Base-by-base conservation (phyloP, 2,329 filamentous ascomycete species). In the Periconia sp. region DNA sequence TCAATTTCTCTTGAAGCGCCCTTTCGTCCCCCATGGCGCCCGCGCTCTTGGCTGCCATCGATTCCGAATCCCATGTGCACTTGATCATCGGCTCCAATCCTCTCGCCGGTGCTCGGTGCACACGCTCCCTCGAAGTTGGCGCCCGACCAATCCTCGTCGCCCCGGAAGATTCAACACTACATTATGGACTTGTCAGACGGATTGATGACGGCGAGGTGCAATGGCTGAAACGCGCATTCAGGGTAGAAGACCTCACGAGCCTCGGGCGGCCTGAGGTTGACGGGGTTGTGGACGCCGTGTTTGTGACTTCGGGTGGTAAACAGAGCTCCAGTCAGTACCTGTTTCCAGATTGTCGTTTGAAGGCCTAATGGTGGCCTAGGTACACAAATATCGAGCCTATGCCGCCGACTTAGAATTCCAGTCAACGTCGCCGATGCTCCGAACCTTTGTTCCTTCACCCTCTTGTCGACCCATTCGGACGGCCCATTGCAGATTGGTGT, bases 401-500 rank as follows among this genome's bases (percentile, higher is more conserved):
- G 94, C 74, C 83, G 79, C 46, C 81, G 86, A 33, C 78, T 92
- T 48, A 84, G 94, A 31, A 94, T 99, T 56, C 92, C 92, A 22
- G 80, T 99, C 65, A 99, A 99, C 70, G 90, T 97, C 18, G 83
- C 90, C 47, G 94, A 99, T 73, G 83, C 88, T 0, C 89, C 92
- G 0, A 79, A 83, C 23, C 85, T 97, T 12, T 96, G 91, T 74
- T 89, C 89, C 18, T 96, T 99, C 69, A 87, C 88, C 4, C 79
- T 99, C 38, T 83, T 97, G 32, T 94, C 91, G 17, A 95, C 89
- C 6, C 85, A 97, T 69, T 85, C 82, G 40, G 92, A 96, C 62
- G 94, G 94, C 0, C 92, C 94, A 8, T 78, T 99, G 28, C 94
- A 97, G 66, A 87, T 99, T 48, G 94, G 94, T 49, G 88, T 99